Conservation (phyloP, 805 yeast genomes). For the Starmerella apis region DNA sequence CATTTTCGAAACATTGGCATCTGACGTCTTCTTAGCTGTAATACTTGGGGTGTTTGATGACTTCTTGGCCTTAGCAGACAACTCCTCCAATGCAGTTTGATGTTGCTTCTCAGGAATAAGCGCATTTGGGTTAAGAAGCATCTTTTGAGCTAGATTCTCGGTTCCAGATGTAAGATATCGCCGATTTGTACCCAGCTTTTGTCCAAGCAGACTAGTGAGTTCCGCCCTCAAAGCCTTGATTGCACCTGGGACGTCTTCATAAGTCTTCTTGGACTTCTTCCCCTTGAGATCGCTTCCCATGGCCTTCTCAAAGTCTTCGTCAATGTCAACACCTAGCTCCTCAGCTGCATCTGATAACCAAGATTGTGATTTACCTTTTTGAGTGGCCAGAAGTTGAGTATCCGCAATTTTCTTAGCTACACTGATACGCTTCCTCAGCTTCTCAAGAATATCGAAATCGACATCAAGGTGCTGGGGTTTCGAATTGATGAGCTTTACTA, state of each 20-base stretch:
- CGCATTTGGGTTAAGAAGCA: constrained; percentile 22
- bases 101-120: constrained; percentile 21
- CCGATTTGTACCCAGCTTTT: constrained; percentile 26
- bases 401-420: constrained; percentile 71
- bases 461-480: constrained; percentile 60
- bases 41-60: background rate
- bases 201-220: constrained; percentile 24
- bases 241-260: constrained; percentile 5
- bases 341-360: constrained; percentile 90
- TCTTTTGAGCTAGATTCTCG: constrained; percentile 30
- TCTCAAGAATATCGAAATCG: constrained; percentile 62
- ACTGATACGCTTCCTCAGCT: constrained; percentile 55
- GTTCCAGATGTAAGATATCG: constrained; percentile 30
- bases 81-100: constrained; percentile 24
- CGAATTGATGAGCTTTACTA: constrained; percentile 44
- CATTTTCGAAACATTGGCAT: background rate
- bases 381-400: constrained; percentile 48
- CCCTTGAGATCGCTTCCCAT: constrained; percentile 35
- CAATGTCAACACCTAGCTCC: constrained; percentile 77
- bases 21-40: background rate
- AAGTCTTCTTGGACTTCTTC: constrained; percentile 41
- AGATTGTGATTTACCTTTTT: constrained; percentile 41
- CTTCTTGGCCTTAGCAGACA: constrained; percentile 9
- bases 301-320: constrained; percentile 34
- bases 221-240: constrained; percentile 22